Base-by-base conservation (phyloP, 192 early-diverging fungal genomes). In the Mortierella claussenii region DNA sequence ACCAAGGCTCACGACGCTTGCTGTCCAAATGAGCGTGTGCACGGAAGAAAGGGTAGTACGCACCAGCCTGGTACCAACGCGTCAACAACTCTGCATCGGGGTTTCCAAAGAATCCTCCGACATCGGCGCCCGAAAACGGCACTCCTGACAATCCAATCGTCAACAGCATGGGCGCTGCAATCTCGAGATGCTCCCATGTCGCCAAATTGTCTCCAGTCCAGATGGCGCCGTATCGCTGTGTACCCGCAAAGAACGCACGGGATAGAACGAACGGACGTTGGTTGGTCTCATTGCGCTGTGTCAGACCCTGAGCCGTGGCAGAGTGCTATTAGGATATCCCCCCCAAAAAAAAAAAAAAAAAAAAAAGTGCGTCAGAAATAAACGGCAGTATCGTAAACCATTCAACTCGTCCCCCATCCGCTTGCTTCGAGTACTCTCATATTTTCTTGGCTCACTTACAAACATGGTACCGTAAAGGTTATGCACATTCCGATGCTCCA, bases 141-240 rank as follows among this genome's bases (percentile, higher is more conserved):
- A 98, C 80, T n/a, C 97, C 98, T 27, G 91, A 85, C 28, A 96
- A 48, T 60, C 94, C 90, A 73, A 97, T 91, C 45, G 92, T 86
- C 43, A 99, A 76, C 17, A 97, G 71, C 97, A 98, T 98, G 5
- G 97, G 95, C 7, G 91, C 85, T 12, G 95, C 89, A 7, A 86
- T 85, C 26, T 80, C 87, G 47, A 99, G 68, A 47, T 97, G 92
- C 46, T 90, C 88, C 98, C 98, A 99, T 27, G 82, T 80, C 9
- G 95, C 95, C 6, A 88, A 79, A 71, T 98, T 99, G 79, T 99
- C 98, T 37, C 98, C 98, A 3, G 98, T 99, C 98, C 98, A 99
- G 46, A 97, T 90, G 4, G 98, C 91, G 34, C 98, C 96, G 68
- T 92, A 95, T 20, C 96, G 91, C 69, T 98, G 98, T 17, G 92